These are phyloP conservation scores for Colletotrichum sp. DNA, from an alignment of 2,329 filamentous ascomycete genomes.

Conservation along the genomic window DNA sequence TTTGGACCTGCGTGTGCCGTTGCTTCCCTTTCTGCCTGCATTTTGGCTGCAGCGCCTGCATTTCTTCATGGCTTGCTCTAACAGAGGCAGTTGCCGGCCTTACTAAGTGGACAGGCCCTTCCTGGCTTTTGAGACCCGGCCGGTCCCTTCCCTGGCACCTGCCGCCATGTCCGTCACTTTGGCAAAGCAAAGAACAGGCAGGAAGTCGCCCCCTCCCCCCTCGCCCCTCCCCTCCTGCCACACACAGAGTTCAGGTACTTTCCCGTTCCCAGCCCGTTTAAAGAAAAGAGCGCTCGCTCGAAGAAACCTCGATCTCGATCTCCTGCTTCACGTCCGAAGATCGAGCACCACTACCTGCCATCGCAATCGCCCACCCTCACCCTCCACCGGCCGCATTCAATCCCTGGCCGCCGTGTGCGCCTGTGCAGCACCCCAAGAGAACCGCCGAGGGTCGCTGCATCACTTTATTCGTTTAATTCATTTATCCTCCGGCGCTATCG, in stretches of 20 bases:
- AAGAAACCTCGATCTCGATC: slow-evolving; percentile 14
- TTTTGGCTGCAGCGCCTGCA: background rate
- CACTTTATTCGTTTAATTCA: background rate
- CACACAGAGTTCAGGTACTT: background rate
- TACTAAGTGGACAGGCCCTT: background rate
- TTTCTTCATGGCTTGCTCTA: background rate
- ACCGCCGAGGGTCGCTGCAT: background rate
- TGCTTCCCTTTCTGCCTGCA: background rate
- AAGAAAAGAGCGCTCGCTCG: background rate
- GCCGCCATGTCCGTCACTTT: background rate
- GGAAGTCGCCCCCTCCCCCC: background rate
- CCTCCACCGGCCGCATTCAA: background rate
- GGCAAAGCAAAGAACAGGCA: background rate
- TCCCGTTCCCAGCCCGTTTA: background rate
- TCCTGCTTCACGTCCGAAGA: background rate
- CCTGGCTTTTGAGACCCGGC: background rate
- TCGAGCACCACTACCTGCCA: background rate
- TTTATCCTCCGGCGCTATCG: background rate
- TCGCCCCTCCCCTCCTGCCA: background rate
- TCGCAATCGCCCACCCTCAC: background rate
- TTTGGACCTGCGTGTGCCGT: background rate
- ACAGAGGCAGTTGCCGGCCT: background rate
- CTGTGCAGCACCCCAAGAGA: background rate
- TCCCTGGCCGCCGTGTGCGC: background rate
- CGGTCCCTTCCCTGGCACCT: background rate